Base-by-base conservation (phyloP, 176 grass and related monocot genomes). In the Cocos nucifera region DNA sequence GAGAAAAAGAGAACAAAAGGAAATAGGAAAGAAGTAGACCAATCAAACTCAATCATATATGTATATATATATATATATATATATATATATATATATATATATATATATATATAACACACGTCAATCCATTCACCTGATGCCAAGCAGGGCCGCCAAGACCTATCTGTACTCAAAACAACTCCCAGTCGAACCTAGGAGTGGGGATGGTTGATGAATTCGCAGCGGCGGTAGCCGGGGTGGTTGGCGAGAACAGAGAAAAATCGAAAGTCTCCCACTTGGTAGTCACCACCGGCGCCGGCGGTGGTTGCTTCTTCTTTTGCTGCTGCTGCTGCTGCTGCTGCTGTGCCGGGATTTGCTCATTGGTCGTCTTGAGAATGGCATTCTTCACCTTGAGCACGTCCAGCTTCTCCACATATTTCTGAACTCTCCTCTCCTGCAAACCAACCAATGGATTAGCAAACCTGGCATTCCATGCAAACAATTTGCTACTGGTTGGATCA, bases 201-300 rank as follows among this genome's bases (percentile, higher is more conserved):
- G 76, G n/a, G 56, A 58, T 51, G 32, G 86, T 76, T 0, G 82
- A 67, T 30, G 86, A 77, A 12, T 44, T 44, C 12, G 35, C 1
- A 44, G 35, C 3, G 35, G 35, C 2, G 2, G 35, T 12, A 12
- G 84, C 69, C 0, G 73, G 69, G 44, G 78, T 87, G 50, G 87
- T 83, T 19, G 84, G 72, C 12, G 81, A 74, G 49, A 87, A 74
- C 0, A 91, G 78, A 35, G 90, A 86, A n/a, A n/a, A n/a, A 74
- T 97, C 92, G 23, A 84, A 79, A 75, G 74, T 86, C 69, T 97
- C 92, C 84, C 87, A 91, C 62, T 77, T 71, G 53, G 83, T 68
- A 14, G 75, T 70, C 16, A 49, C 62, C 51, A 77, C 48, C n/a
- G 21, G 17, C 27, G 21, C 7, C 27, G 51, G 51, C 28, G 77